phyloP scores from a whole-genome alignment of 768 basidiomycete species.

The Podaxis carcinomalis region DNA sequence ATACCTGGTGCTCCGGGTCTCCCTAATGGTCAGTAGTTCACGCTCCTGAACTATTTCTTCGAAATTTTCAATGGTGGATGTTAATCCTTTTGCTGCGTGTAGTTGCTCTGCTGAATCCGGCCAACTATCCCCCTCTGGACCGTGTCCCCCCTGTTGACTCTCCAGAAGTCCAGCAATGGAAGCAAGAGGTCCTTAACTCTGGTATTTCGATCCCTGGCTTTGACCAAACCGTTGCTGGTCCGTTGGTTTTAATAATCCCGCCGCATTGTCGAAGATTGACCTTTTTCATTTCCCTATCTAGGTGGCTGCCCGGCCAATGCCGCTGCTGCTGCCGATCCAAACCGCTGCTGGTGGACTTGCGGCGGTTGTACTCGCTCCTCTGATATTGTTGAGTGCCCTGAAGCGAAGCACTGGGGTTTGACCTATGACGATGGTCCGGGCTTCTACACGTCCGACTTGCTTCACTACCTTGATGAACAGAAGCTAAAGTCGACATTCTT shows the following conservation, averaged over 20 bases:
- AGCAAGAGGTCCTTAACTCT: conserved; percentile 50
- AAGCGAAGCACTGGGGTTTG: conserved; percentile 50
- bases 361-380: conserved; percentile 62
- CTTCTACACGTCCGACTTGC: conserved; percentile 68
- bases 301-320: conserved; percentile 61
- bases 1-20: conserved; percentile 57
- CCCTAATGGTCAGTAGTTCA: conserved; percentile 40
- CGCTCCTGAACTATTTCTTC: background rate
- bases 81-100: conserved; percentile 1
- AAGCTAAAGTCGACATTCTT: conserved; percentile 84
- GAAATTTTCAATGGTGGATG: background rate
- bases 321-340: conserved; percentile 46
- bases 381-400: conserved; percentile 75
- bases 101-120: conserved; percentile 42
- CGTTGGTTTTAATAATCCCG: conserved; percentile 14
- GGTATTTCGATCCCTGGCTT: conserved; percentile 59
- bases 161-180: conserved; percentile 66
- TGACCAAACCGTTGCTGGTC: conserved; percentile 35
- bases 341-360: conserved; percentile 80
- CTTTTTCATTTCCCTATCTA: conserved; percentile 14
- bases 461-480: conserved; percentile 60
- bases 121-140: conserved; percentile 69
- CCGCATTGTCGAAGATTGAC: conserved; percentile 4
- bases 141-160: conserved; percentile 54
- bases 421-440: conserved; percentile 81